These are phyloP conservation scores for Kokia cookei DNA, from an alignment of 441 rosid genomes.

Conservation along the genomic window DNA sequence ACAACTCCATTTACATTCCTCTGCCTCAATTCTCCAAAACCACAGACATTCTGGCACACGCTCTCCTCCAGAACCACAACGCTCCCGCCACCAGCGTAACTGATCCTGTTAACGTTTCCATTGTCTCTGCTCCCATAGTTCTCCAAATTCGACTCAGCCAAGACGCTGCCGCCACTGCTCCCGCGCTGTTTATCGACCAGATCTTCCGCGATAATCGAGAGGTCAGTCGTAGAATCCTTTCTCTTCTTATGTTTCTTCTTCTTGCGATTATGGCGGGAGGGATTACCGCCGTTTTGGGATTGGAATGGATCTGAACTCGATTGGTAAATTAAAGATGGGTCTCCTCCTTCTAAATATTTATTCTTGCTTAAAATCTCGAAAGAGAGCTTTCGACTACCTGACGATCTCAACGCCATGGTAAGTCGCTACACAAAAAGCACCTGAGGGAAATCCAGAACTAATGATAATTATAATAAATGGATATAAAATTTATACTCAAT, in stretches of 20 bases:
- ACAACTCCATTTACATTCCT: slow-evolving; percentile 50
- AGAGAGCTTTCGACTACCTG: slow-evolving; percentile 43
- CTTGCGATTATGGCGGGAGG: slow-evolving; percentile 17
- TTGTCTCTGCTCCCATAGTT: slow-evolving; percentile 3
- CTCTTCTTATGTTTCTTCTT: slow-evolving; percentile 46
- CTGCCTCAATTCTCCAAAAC: slow-evolving; percentile 69
- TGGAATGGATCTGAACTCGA: slow-evolving; percentile 36
- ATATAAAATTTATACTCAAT: neutral
- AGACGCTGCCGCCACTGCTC: neutral
- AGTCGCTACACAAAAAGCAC: neutral
- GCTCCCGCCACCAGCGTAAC: slow-evolving; percentile 31
- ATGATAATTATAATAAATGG: too few species aligned
- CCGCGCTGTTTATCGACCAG: neutral
- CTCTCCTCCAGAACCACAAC: slow-evolving; percentile 30
- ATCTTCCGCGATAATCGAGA: slow-evolving; percentile 36
- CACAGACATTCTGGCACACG: slow-evolving; percentile 31
- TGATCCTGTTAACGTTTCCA: slow-evolving; percentile 22
- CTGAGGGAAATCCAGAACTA: neutral
- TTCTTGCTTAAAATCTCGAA: slow-evolving; percentile 49
- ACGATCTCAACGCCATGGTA: slow-evolving; percentile 45
- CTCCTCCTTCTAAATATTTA: slow-evolving; percentile 23
- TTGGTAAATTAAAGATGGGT: slow-evolving; percentile 17
- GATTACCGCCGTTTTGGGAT: neutral
- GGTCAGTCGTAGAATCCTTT: slow-evolving; percentile 10
- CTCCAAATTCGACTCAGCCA: neutral